phyloP scores from a whole-genome alignment of 148 eudicot species.

The Talinum fruticosum region DNA sequence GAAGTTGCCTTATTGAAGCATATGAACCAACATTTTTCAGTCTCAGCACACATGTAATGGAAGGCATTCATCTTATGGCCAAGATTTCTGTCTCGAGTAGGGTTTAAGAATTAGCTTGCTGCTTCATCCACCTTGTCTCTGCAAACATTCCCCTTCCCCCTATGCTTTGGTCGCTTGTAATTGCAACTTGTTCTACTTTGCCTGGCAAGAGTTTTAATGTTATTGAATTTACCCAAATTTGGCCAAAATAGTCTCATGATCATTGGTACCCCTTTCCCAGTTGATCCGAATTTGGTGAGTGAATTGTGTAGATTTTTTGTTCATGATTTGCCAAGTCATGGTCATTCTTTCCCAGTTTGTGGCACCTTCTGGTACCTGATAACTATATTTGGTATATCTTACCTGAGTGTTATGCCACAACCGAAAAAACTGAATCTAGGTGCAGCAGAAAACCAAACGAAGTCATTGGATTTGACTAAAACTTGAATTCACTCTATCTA shows the following conservation, averaged over 20 bases:
- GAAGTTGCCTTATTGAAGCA: neutral
- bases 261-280: no score
- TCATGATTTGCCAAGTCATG: neutral
- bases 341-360: neutral
- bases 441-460: no score
- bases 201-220: neutral
- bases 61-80: conserved; percentile 15
- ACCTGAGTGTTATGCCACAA: no score
- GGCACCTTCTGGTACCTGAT: no score
- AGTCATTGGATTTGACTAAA: neutral
- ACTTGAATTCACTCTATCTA: neutral
- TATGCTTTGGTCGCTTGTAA: neutral
- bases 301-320: neutral
- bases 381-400: no score
- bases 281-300: neutral
- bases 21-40: neutral
- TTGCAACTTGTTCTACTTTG: conserved; percentile 1
- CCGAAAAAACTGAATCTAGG: no score
- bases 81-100: conserved; percentile 11
- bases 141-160: neutral
- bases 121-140: neutral
- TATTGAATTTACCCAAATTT: neutral
- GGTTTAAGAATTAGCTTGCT: conserved; percentile 9
- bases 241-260: neutral
- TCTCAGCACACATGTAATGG: conserved; percentile 18